Conservation (phyloP, 164 flowering plant genomes). For the Kingdonia uniflora region DNA sequence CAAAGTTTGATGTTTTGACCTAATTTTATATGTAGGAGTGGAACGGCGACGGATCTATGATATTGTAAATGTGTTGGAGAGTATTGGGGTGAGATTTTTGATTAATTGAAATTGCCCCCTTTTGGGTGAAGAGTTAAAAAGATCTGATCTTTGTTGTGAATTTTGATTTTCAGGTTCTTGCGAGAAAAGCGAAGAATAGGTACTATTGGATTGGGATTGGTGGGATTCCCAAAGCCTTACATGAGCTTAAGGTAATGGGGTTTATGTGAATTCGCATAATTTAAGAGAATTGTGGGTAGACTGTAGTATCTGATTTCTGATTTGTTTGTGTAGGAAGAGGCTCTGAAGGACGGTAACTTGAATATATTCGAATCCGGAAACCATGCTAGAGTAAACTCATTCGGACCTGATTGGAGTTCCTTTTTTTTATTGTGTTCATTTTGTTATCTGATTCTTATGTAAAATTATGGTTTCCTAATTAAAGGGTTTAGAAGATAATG, state of each 20-base stretch:
- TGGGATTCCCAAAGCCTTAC: slow-evolving; percentile 60
- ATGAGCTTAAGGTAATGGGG: slow-evolving; percentile 48
- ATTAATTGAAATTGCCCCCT: too few species aligned
- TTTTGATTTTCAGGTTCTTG: slow-evolving; percentile 43
- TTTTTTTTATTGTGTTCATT: too few species aligned
- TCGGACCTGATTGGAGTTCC: not conserved
- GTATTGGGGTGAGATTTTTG: slow-evolving; percentile 65
- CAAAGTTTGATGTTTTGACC: not conserved
- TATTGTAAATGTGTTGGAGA: slow-evolving; percentile 89
- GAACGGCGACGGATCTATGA: slow-evolving; percentile 97
- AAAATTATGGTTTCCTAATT: not conserved
- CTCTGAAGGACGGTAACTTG: slow-evolving; percentile 27
- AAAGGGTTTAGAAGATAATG: slow-evolving; percentile 46
- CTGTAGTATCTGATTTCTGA: not conserved
- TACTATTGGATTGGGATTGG: slow-evolving; percentile 84
- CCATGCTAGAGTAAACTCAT: slow-evolving; percentile 30
- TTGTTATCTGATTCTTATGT: too few species aligned
- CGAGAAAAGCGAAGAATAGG: slow-evolving; percentile 75
- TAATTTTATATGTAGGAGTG: slow-evolving; percentile 46
- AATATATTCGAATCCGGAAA: slow-evolving; percentile 8
- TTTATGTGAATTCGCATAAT: not conserved
- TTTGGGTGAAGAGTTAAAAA: too few species aligned
- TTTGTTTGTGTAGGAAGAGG: slow-evolving; percentile 41
- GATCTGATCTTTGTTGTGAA: too few species aligned
- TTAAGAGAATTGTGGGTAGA: not conserved